Base-by-base conservation (phyloP, 345 rosid species). In the Eucalyptus marginata region DNA sequence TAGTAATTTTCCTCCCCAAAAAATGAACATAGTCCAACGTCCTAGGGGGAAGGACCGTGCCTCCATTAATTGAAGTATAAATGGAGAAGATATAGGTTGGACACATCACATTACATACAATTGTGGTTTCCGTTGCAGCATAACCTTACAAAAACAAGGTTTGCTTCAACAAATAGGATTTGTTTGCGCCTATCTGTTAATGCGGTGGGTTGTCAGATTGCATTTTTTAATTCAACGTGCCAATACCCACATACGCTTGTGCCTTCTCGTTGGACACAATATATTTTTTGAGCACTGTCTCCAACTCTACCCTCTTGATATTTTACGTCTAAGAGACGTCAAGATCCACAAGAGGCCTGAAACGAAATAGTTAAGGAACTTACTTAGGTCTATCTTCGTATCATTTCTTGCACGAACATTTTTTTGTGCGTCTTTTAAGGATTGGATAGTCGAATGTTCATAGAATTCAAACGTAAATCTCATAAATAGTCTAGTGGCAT, bases 201-300 rank as follows among this genome's bases (percentile, higher is more conserved):
- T 52, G 58, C 25, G 1, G 58, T 25, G 2, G 10, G 58, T 20
- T 52, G 8, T 52, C 25, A 1, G 25, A 52, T 52, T 18, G 58
- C 25, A 52, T 52, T 52, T 52, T 52, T 52, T 52, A 52, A 7
- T 52, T 52, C 58, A 52, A 52, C 10, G 2, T 1, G 25, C 0
- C 2, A 18, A 52, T 52, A 20, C 25, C 25, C 58, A 52, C 10
- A 18, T 52, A 52, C 0, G 1, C 58, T 1, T 3, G 0, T 52
- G 25, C 58, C 58, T 25, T 52, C 58, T 52, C 20, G 58, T 52
- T 52, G 58, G 58, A 52, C n/a, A 20, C 25, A 7, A 20, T 52
- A 52, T 52, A 52, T 52, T 52, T 18, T 52, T 20, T 52, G 25
- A 52, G 58, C 58, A 24, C 0, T 1, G 1, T 20, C 22, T 25